These are phyloP conservation scores for Coniosporium tulheliwenetii DNA, from an alignment of 2,329 filamentous ascomycete genomes.

Conservation along the genomic window DNA sequence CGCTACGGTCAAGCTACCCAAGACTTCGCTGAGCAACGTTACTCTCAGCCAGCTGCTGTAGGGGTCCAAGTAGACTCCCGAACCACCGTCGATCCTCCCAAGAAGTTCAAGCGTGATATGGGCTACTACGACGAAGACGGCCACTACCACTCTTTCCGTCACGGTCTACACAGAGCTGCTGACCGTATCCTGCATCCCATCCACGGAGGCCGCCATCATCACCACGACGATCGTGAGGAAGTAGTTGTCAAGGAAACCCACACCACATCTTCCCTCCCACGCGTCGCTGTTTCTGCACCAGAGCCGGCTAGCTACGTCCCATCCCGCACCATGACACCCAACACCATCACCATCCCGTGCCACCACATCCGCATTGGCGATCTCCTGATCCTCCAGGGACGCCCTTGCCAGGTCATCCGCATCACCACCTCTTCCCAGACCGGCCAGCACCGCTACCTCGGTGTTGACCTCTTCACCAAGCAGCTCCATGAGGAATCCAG, in stretches of 20 bases:
- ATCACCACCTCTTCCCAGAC: constrained; percentile 97
- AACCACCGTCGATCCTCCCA: constrained; percentile 35
- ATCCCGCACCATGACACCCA: constrained; percentile 35
- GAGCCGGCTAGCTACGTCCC: constrained; percentile 8
- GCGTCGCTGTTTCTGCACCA: constrained; percentile 20
- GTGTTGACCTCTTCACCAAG: constrained; percentile 99
- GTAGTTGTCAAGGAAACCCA: constrained; percentile 35
- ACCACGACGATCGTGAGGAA: constrained; percentile 30
- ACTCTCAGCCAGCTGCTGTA: constrained; percentile 25
- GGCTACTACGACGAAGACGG: constrained; percentile 71
- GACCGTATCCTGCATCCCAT: constrained; percentile 50
- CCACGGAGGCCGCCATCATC: constrained; percentile 33
- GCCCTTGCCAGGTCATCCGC: constrained; percentile 98
- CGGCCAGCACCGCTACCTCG: constrained; percentile 98
- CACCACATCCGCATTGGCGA: constrained; percentile 99
- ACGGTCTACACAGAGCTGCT: constrained; percentile 51
- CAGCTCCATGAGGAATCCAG: constrained; percentile 97
- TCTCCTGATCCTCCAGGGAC: constrained; percentile 96
- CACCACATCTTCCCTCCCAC: constrained; percentile 7
- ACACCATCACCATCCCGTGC: constrained; percentile 96
- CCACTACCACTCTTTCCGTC: constrained; percentile 60
- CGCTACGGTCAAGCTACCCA: constrained; percentile 10
- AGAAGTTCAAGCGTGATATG: constrained; percentile 45
- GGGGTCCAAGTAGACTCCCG: constrained; percentile 32
- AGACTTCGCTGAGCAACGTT: constrained; percentile 18